Conservation (phyloP, 2,329 filamentous ascomycete genomes). For the Zymoseptoria pseudotritici region DNA sequence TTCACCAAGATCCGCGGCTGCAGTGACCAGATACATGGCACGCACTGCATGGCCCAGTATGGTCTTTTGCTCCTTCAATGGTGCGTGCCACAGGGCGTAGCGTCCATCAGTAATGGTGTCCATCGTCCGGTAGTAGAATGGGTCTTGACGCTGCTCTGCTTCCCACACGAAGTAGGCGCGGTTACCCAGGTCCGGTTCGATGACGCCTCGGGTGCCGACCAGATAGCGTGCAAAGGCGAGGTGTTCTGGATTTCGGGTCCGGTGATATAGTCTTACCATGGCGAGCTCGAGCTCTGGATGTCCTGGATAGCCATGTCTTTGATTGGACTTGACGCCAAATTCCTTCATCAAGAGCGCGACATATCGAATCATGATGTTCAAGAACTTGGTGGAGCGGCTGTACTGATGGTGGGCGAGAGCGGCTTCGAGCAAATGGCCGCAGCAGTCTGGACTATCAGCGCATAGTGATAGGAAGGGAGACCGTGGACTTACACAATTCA, state of each 20-base stretch:
- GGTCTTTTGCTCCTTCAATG: conserved; percentile 1
- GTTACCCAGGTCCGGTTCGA: conserved; percentile 2
- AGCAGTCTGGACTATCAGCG: not conserved
- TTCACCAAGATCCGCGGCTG: conserved; percentile 2
- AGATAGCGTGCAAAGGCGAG: conserved; percentile 2
- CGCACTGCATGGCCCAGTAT: conserved; percentile 2
- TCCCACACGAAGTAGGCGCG: conserved; percentile 3
- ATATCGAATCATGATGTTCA: conserved; percentile 2
- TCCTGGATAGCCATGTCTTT: conserved; percentile 2
- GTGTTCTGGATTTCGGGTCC: conserved; percentile 1
- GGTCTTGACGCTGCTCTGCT: conserved; percentile 3
- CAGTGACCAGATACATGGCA: conserved; percentile 5
- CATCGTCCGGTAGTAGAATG: not conserved
- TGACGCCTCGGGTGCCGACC: not conserved
- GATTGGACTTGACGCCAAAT: not conserved
- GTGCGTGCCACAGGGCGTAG: conserved; percentile 1
- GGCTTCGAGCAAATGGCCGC: conserved; percentile 3
- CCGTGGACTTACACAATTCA: conserved; percentile 1
- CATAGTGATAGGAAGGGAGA: not conserved
- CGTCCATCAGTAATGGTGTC: conserved; percentile 1
- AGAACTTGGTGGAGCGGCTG: not conserved
- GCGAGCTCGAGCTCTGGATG: conserved; percentile 3
- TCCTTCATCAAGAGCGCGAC: not conserved
- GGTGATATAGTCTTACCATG: conserved; percentile 1
- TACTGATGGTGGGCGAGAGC: conserved; percentile 4